These are phyloP conservation scores for Theileria annulata DNA, from an alignment of 169 alveolate genomes.

Conservation along the genomic window DNA sequence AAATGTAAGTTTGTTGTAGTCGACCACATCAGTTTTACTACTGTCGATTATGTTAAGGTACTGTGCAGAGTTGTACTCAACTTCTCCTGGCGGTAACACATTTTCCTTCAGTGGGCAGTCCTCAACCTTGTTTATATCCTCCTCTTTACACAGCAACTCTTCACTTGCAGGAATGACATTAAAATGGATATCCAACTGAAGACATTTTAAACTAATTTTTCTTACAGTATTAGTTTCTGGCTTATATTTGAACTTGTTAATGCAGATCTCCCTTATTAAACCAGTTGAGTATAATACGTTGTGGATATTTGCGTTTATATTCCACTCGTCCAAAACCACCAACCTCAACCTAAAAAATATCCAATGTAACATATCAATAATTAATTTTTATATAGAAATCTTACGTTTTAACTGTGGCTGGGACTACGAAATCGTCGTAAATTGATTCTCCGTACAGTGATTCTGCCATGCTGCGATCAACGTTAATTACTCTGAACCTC, in stretches of 20 bases:
- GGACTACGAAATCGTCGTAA: constrained; percentile 71
- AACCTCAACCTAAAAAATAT: constrained; percentile 44
- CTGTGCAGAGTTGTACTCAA: constrained; percentile 29
- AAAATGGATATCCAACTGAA: constrained; percentile 22
- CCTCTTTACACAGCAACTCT: constrained; percentile 50
- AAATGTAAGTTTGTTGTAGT: constrained; percentile 90
- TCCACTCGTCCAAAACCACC: constrained; percentile 65
- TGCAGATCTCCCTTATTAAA: constrained; percentile 43
- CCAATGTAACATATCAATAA: constrained; percentile 64
- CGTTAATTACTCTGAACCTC: constrained; percentile 61
- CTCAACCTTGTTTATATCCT: constrained; percentile 34
- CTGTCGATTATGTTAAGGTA: constrained; percentile 55
- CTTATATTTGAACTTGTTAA: constrained; percentile 53
- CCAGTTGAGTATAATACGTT: constrained; percentile 64
- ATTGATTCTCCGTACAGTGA: constrained; percentile 75
- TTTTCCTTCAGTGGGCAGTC: constrained; percentile 64
- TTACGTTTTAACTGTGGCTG: constrained; percentile 58
- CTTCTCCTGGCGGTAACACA: constrained; percentile 62
- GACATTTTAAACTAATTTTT: neutral
- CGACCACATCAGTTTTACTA: constrained; percentile 79
- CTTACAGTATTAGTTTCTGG: constrained; percentile 33
- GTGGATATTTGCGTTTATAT: constrained; percentile 30
- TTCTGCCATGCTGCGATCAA: constrained; percentile 73
- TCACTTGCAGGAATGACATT: constrained; percentile 39
- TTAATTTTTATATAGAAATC: constrained; percentile 36